Conservation (phyloP, 177 flowering plant species). For the Telopea speciosissima region DNA sequence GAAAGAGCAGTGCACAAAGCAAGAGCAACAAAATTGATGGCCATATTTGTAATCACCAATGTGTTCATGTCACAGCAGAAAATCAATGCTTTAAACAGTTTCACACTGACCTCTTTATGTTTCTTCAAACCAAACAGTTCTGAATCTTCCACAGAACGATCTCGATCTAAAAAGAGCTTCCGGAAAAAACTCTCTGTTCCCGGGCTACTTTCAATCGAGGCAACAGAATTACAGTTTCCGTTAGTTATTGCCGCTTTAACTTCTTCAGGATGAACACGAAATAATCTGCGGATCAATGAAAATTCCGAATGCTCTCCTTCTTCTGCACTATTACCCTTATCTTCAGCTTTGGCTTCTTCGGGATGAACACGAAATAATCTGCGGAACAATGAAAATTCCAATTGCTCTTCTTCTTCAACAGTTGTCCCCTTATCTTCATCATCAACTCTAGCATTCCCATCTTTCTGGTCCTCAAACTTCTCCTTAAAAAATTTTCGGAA, state of each 20-base stretch:
- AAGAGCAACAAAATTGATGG: background rate
- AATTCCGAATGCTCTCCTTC: conserved; percentile 86
- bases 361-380: conserved; percentile 89
- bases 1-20: background rate
- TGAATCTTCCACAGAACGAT: conserved; percentile 89
- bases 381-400: conserved; percentile 75
- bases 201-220: conserved; percentile 75
- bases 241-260: conserved; percentile 29
- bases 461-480: conserved; percentile 75
- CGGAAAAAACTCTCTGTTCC: conserved; percentile 94
- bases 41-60: background rate
- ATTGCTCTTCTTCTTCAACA: conserved; percentile 78
- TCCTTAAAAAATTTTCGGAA: conserved; percentile 78
- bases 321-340: conserved; percentile 39
- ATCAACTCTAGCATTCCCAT: conserved; percentile 38
- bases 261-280: conserved; percentile 93
- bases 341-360: conserved; percentile 62
- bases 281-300: conserved; percentile 68
- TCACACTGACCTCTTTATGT: conserved; percentile 63
- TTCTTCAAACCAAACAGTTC: conserved; percentile 78
- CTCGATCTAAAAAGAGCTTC: conserved; percentile 89
- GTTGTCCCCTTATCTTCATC: conserved; percentile 40
- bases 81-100: background rate
- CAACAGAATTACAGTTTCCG: conserved; percentile 40
- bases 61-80: background rate